phyloP scores from a whole-genome alignment of 2,329 filamentous ascomycete species.

The Botrytis fragariae region DNA sequence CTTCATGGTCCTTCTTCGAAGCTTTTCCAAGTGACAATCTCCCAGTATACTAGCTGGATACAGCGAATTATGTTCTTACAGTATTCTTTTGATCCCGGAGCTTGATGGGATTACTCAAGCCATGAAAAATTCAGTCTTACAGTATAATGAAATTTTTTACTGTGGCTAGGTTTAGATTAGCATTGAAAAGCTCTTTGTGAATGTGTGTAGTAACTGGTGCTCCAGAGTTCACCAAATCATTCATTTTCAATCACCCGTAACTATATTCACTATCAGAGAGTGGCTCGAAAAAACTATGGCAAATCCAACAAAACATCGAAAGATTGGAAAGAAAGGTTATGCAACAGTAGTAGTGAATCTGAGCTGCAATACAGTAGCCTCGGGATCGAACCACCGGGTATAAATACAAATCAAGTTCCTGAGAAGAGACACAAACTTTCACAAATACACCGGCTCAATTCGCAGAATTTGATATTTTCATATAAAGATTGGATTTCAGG shows the following conservation, averaged over 20 bases:
- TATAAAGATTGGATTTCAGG: not conserved
- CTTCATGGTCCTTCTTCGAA: not conserved
- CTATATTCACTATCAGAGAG: not conserved
- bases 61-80: not conserved
- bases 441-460: not conserved
- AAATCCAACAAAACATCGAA: not conserved
- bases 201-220: no score
- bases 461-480: not conserved
- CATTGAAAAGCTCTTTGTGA: not conserved
- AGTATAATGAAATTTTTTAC: rapidly evolving
- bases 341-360: not conserved
- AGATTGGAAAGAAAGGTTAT: not conserved
- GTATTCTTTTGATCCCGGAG: no score
- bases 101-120: not conserved
- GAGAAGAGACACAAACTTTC: not conserved
- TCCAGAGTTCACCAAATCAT: not conserved
- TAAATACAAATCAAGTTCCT: not conserved
- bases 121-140: not conserved
- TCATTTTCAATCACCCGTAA: not conserved
- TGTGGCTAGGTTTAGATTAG: not conserved
- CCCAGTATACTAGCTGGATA: not conserved
- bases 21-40: not conserved
- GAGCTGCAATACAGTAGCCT: not conserved
- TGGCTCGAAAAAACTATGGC: not conserved
- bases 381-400: not conserved